Conservation (phyloP, 805 yeast species). For the Barnettozyma californica region DNA sequence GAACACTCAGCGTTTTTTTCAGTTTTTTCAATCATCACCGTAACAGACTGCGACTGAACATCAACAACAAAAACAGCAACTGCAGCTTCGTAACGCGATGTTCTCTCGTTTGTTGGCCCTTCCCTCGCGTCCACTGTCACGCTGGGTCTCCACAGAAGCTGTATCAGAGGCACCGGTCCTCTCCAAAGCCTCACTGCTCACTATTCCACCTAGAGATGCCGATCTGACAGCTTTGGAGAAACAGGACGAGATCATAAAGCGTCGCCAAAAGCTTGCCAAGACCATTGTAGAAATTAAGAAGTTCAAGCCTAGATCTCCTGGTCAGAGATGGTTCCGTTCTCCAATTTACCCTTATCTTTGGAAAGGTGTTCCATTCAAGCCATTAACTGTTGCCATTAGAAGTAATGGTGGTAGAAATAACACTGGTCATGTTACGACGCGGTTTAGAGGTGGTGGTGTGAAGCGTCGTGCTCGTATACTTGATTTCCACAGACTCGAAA, state of each 20-base stretch:
- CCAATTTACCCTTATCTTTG: slow-evolving; percentile 85
- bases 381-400: slow-evolving; percentile 67
- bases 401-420: slow-evolving; percentile 85
- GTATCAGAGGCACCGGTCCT: slow-evolving; percentile 2
- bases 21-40: not conserved
- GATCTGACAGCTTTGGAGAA: slow-evolving; percentile 69
- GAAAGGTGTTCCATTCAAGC: slow-evolving; percentile 76
- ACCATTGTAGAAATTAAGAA: slow-evolving; percentile 67
- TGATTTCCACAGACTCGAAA: slow-evolving; percentile 61
- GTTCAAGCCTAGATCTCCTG: slow-evolving; percentile 80
- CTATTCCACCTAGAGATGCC: slow-evolving; percentile 37
- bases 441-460: slow-evolving; percentile 98
- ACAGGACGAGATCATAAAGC: slow-evolving; percentile 66
- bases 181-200: slow-evolving; percentile 23
- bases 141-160: slow-evolving; percentile 5
- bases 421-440: slow-evolving; percentile 80
- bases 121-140: not conserved
- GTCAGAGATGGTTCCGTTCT: slow-evolving; percentile 80
- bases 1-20: not conserved
- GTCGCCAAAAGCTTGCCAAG: slow-evolving; percentile 69
- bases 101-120: slow-evolving; percentile 1
- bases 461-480: slow-evolving; percentile 80
- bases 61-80: too few species aligned
- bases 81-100: not conserved
- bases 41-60: not conserved